Evolutionary conservation across 2,329 filamentous ascomycete species (phyloP).

Genomic region (Fusarium brachygibbosum): DNA sequence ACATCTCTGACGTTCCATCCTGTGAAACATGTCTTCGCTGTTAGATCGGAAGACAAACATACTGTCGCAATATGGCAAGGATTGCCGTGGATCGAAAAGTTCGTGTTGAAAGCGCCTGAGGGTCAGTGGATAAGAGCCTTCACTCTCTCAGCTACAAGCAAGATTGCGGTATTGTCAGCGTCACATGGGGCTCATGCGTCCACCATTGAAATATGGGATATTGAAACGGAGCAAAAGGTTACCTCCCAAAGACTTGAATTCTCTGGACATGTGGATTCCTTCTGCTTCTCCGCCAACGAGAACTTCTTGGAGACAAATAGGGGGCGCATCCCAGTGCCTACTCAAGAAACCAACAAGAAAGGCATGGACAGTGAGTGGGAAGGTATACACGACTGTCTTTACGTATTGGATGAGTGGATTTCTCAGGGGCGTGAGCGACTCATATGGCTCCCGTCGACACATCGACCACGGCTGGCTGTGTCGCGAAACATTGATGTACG

Average conservation of each 20-base stretch:
- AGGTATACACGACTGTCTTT: background rate
- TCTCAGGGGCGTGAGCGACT: background rate
- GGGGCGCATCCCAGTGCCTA: background rate
- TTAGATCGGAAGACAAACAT: background rate
- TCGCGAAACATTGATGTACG: background rate
- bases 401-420: background rate
- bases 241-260: background rate
- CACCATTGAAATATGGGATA: background rate
- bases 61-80: background rate
- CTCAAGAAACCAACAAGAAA: accelerated
- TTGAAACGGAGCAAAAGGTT: background rate
- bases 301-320: background rate
- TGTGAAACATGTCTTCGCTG: background rate
- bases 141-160: background rate
- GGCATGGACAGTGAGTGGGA: background rate
- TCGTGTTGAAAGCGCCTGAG: background rate
- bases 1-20: background rate
- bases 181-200: accelerated
- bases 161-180: background rate
- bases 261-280: background rate
- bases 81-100: background rate
- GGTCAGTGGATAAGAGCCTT: background rate
- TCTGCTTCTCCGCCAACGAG: background rate
- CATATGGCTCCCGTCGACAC: background rate
- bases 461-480: background rate